Evolutionary conservation across 164 flowering plant species (phyloP), one percentile per base, ranked within the genome.

Genomic region (Brasenia schreberi): DNA sequence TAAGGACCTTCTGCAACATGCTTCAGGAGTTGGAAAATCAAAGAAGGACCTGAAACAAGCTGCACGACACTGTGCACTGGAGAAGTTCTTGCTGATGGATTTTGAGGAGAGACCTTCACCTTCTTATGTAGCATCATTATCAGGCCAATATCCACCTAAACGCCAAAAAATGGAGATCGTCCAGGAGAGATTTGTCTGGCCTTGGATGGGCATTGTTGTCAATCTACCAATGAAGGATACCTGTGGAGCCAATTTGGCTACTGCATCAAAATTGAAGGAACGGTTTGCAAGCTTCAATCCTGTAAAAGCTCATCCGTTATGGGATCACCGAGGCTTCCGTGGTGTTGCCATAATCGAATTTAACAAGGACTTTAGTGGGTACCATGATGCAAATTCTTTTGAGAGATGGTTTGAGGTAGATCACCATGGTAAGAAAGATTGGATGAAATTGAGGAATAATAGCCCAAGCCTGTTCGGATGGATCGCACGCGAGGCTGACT

Each of bases 401-500:
- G 69, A 66, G 42, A 61, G 39, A 4, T 53, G n/a, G 7, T 71
- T 66, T 66, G 65, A 19, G 11, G 66, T 62, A 4, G 45, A 61
- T 12, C 66, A 52, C 5, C 63, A 27, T 73, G 99, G 99, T n/a
- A 86, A 82, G 70, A 85, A 75, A 69, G 82, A 90, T 27, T 94
- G 96, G 96, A 5, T 7, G 39, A 68, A 52, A 14, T 70, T 71
- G 63, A 60, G 16, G 16, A 9, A 9, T 5, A 5, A 44, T 44
- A 9, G 49, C 5, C 9, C 49, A 44, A 17, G 23, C 62, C 5
- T 17, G 62, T 91, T 86, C 79, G 96, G 79, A 1, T 92, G 98
- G 98, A 87, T 92, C 69, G 98, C 96, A 18, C 88, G 98, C 16
- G 87, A 84, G 42, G 92, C 81, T 77, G 95, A 91, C 69, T 87